These are phyloP conservation scores for Aspergillus sojae DNA, from an alignment of 2,329 filamentous ascomycete genomes.

Conservation along the genomic window DNA sequence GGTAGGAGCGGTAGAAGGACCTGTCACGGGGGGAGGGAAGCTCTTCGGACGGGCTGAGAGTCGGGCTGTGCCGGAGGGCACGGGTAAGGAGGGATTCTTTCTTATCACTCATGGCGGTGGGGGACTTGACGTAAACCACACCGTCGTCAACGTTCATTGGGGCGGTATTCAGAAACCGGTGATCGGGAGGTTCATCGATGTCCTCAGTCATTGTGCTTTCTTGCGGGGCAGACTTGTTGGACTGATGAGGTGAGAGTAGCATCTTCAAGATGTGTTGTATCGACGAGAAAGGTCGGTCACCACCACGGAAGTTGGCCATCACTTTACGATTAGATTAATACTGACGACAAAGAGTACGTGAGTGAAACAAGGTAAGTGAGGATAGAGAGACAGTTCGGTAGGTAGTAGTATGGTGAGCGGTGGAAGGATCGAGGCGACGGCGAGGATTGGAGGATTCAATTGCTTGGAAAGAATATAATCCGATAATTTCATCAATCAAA, in stretches of 20 bases:
- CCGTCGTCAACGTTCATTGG: slow-evolving; percentile 32
- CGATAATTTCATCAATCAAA: slow-evolving; percentile 19
- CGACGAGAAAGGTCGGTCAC: slow-evolving; percentile 37
- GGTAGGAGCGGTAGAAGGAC: slow-evolving; percentile 60
- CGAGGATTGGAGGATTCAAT: slow-evolving; percentile 10
- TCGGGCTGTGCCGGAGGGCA: slow-evolving; percentile 71
- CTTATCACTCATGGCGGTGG: slow-evolving; percentile 53
- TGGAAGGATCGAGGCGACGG: slow-evolving; percentile 15
- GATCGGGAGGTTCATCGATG: slow-evolving; percentile 84
- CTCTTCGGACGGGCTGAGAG: slow-evolving; percentile 46
- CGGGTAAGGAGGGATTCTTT: slow-evolving; percentile 85
- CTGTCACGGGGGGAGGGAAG: slow-evolving; percentile 44
- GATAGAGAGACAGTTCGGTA: slow-evolving; percentile 14
- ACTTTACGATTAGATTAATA: slow-evolving; percentile 16
- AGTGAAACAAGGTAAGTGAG: slow-evolving; percentile 12
- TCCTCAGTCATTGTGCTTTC: slow-evolving; percentile 73
- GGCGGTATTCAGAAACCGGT: slow-evolving; percentile 31
- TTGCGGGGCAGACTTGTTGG: slow-evolving; percentile 38
- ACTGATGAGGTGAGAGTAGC: slow-evolving; percentile 46
- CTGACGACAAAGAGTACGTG: slow-evolving; percentile 12
- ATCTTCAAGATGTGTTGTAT: slow-evolving; percentile 49
- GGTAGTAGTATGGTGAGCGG: slow-evolving; percentile 5
- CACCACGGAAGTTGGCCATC: slow-evolving; percentile 37
- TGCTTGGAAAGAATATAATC: slow-evolving; percentile 15
- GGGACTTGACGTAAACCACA: slow-evolving; percentile 51